Conservation (phyloP, 306 rosid genomes). For the Vigna angularis region DNA sequence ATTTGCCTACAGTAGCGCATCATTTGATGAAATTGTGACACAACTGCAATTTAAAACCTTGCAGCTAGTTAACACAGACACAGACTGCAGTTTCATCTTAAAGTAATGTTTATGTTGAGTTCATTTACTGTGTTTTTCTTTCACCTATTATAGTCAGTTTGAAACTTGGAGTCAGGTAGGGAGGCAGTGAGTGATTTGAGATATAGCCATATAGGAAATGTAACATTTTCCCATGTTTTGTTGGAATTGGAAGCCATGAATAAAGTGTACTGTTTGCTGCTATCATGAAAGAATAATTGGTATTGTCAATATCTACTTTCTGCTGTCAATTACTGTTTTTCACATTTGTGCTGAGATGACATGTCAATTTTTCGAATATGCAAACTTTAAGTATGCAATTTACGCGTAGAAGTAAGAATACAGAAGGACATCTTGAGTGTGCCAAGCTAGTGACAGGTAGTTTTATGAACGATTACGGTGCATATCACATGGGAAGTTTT, state of each 20-base stretch:
- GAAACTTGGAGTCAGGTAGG: neutral
- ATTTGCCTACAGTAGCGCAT: neutral
- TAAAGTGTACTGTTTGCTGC: constrained; percentile 9
- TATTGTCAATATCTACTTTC: neutral
- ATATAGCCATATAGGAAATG: neutral
- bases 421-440: neutral
- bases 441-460: neutral
- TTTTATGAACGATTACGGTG: neutral
- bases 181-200: constrained; percentile 39
- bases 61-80: neutral
- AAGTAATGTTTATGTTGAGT: constrained; percentile 26
- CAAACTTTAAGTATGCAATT: neutral
- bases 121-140: constrained; percentile 31
- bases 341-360: neutral
- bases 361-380: neutral
- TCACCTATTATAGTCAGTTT: neutral
- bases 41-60: neutral
- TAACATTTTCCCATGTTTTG: constrained; percentile 36
- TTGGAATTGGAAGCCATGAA: constrained; percentile 44
- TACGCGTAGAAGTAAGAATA: neutral
- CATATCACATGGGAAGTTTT: constrained; percentile 20
- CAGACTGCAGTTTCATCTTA: constrained; percentile 42
- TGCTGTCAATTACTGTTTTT: constrained; percentile 3
- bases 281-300: no score
- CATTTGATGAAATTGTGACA: neutral